Conservation (phyloP, 306 rosid genomes). For the Rosa chinensis region DNA sequence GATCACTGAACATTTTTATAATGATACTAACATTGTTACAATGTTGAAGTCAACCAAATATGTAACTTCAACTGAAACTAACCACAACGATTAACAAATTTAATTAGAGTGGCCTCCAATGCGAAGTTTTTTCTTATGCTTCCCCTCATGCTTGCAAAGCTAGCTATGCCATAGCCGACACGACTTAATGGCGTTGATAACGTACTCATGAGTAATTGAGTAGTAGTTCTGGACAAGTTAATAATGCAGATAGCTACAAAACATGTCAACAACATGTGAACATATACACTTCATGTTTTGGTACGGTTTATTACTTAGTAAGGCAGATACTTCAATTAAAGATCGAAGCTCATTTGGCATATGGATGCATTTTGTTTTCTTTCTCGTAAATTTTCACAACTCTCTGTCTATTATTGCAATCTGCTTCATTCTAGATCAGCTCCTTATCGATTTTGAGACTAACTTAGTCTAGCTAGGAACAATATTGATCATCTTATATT, state of each 20-base stretch:
- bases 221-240: neutral
- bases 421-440: neutral
- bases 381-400: neutral
- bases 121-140: neutral
- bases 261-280: neutral
- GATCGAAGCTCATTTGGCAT: neutral
- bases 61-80: neutral
- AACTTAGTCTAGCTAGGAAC: neutral
- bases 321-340: neutral
- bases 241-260: neutral
- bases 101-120: neutral
- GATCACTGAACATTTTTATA: no score
- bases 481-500: neutral
- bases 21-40: neutral
- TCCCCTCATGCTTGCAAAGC: neutral
- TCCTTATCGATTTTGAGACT: neutral
- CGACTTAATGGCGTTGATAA: neutral
- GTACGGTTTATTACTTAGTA: neutral
- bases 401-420: neutral
- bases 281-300: neutral
- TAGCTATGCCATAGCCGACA: neutral
- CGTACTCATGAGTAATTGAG: neutral
- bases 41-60: no score
- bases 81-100: neutral
- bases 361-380: neutral